Evolutionary conservation across 176 grass and related monocot species (phyloP), one percentile per base, ranked within the genome.

Genomic region (Typha latifolia): DNA sequence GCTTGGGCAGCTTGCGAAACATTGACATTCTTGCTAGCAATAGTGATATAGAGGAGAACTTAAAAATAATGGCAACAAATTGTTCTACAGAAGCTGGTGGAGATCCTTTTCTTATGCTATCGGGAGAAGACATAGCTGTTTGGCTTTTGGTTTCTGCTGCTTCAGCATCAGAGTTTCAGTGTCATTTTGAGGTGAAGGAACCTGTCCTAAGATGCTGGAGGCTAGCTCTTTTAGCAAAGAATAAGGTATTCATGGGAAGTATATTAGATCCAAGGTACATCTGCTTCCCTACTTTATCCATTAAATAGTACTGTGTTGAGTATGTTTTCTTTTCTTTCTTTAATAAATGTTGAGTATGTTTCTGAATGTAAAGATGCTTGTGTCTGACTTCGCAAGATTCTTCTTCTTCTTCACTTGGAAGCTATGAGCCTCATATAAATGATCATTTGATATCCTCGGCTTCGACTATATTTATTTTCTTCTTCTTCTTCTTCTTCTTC

Each of bases 211-310:
- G 71, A 85, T 91, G 16, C 12, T 74, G 91, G 91, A 90, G 74
- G 78, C 55, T 91, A 74, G 91, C 76, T 76, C 77, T 96, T 64
- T 50, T 91, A 59, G 82, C 79, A 11, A 86, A 84, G 34, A 85
- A 83, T 48, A 80, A 62, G 53, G 49, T 88, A 47, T 65, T 83
- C 67, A 74, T 88, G 77, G 85, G 87, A 72, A 87, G 69, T 77
- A 37, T 88, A 67, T 88, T 84, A 69, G 85, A 96, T 85, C 21
- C 69, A 70, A 96, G 92, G 92, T 96, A 96, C 73, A 48, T 64
- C 56, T 32, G 56, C 21, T 61, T 81, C 14, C 49, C 27, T 12
- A 77, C 51, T 77, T 66, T 18, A 73, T 7, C 68, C 57, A 65
- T 23, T 69, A 19, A 67, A 51, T 51, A 24, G 6, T 20, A 9